These are phyloP conservation scores for Rhododendron mucronatum DNA, from an alignment of 148 eudicot genomes.

Conservation along the genomic window DNA sequence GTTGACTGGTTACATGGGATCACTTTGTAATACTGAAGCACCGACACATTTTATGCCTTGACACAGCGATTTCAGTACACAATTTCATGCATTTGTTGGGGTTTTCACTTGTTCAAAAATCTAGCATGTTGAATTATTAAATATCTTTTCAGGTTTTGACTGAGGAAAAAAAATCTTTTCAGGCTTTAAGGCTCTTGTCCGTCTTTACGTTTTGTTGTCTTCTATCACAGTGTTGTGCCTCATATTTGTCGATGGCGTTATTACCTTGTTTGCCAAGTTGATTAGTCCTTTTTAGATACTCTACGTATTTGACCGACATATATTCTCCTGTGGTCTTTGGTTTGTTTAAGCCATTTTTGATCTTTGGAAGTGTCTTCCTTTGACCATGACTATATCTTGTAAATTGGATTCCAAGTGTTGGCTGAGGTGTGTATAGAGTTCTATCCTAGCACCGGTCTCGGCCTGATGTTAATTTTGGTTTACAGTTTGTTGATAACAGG, in stretches of 20 bases:
- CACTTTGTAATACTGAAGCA: not conserved
- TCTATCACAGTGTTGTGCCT: not conserved
- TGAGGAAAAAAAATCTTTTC: too few species aligned
- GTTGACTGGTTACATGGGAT: not conserved
- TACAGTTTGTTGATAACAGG: not conserved
- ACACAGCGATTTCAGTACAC: not conserved
- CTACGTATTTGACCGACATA: not conserved
- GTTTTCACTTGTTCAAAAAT: not conserved
- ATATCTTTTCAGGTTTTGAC: not conserved
- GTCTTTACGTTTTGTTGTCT: not conserved
- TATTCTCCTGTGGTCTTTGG: not conserved
- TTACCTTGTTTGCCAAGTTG: not conserved
- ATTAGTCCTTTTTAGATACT: not conserved
- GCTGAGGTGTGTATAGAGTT: not conserved
- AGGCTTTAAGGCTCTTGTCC: not conserved
- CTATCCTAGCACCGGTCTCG: not conserved
- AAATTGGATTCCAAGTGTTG: not conserved
- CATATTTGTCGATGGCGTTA: not conserved
- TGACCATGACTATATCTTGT: not conserved
- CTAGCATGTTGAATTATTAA: not conserved
- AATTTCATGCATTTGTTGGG: not conserved
- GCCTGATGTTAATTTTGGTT: not conserved
- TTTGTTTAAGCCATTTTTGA: not conserved
- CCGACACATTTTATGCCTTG: not conserved
- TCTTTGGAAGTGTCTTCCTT: not conserved